Conservation (phyloP, 1,139 yeast species). For the Candida pseudoviswanathii region DNA sequence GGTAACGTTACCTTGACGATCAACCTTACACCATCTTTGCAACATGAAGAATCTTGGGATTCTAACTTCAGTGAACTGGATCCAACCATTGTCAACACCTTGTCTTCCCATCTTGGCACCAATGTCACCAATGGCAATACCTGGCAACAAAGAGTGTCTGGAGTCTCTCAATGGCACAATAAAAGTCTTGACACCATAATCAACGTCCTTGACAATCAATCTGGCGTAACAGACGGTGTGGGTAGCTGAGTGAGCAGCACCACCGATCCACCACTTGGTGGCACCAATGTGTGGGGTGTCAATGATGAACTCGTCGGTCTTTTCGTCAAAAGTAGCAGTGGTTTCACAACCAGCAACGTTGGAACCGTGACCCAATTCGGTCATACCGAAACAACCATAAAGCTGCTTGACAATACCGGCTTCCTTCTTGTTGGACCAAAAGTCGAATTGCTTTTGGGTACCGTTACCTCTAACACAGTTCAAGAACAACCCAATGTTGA, state of each 20-base stretch:
- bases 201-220: conserved; percentile 76
- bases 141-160: conserved; percentile 70
- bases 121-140: conserved; percentile 84
- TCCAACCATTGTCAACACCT: conserved; percentile 93
- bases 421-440: conserved; percentile 78
- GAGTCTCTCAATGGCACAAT: conserved; percentile 85
- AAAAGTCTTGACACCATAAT: conserved; percentile 88
- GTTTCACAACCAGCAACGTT: conserved; percentile 92
- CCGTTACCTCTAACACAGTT: conserved; percentile 54
- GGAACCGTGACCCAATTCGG: conserved; percentile 92
- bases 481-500: conserved; percentile 53
- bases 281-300: conserved; percentile 91
- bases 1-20: conserved; percentile 66
- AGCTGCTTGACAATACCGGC: conserved; percentile 64
- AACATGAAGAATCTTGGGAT: conserved; percentile 85
- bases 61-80: conserved; percentile 78
- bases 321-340: conserved; percentile 77
- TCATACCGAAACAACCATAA: conserved; percentile 93
- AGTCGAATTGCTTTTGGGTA: conserved; percentile 56
- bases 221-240: conserved; percentile 84
- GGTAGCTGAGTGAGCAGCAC: conserved; percentile 93
- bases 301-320: conserved; percentile 66
- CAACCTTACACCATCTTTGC: conserved; percentile 76
- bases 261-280: conserved; percentile 98
- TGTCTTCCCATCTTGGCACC: conserved; percentile 94